phyloP scores from a whole-genome alignment of 805 yeast species.

The Candida krabiensis region DNA sequence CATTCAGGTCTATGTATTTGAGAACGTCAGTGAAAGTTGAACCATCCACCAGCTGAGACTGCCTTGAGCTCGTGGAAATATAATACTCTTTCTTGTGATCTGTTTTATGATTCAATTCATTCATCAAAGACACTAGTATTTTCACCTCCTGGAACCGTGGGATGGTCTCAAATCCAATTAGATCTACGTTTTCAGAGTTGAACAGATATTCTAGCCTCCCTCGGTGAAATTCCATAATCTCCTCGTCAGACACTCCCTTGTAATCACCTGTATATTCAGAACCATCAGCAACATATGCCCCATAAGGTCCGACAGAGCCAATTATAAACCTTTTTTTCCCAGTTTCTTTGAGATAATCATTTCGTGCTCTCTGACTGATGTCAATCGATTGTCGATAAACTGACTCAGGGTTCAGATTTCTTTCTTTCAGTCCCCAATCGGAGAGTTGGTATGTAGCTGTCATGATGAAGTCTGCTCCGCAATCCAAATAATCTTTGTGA shows the following conservation, averaged over 20 bases:
- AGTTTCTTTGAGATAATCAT: slow-evolving; percentile 13
- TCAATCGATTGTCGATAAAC: slow-evolving; percentile 26
- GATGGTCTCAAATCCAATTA: slow-evolving; percentile 70
- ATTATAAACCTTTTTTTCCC: slow-evolving; percentile 35
- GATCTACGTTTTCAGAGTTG: slow-evolving; percentile 45
- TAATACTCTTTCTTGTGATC: slow-evolving; percentile 19
- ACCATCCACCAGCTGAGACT: slow-evolving; percentile 49
- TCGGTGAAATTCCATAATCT: slow-evolving; percentile 50
- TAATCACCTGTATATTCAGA: slow-evolving; percentile 76
- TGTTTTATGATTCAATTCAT: slow-evolving; percentile 18
- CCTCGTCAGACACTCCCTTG: slow-evolving; percentile 37
- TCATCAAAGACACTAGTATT: slow-evolving; percentile 45
- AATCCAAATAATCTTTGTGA: slow-evolving; percentile 49
- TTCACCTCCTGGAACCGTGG: slow-evolving; percentile 61
- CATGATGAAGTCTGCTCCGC: slow-evolving; percentile 56
- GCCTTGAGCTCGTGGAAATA: slow-evolving; percentile 40
- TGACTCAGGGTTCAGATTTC: slow-evolving; percentile 17
- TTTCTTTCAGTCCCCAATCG: slow-evolving; percentile 37
- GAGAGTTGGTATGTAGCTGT: slow-evolving; percentile 66
- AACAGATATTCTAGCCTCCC: slow-evolving; percentile 43
- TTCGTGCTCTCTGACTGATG: slow-evolving; percentile 23
- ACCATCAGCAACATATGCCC: slow-evolving; percentile 66
- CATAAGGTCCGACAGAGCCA: slow-evolving; percentile 79
- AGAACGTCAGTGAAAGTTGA: slow-evolving; percentile 38
- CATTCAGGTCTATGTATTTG: slow-evolving; percentile 19